Evolutionary conservation across 2,329 filamentous ascomycete species (phyloP).

Genomic region (Cordyceps cateniannulata): DNA sequence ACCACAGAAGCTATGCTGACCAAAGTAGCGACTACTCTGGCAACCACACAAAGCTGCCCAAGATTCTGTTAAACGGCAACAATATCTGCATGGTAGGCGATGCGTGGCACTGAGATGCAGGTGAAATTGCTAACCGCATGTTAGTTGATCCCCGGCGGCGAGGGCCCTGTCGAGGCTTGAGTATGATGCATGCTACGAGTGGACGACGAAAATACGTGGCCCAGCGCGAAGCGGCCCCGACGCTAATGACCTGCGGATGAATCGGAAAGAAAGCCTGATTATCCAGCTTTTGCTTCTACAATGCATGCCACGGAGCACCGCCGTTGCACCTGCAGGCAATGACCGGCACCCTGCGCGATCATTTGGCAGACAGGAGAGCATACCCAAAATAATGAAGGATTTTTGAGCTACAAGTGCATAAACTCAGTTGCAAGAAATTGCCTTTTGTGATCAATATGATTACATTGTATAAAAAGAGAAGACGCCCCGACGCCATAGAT

Average conservation of each 20-base stretch:
- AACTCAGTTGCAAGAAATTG: not conserved
- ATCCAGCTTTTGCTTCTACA: not conserved
- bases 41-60: constrained; percentile 79
- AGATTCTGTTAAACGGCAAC: constrained; percentile 95
- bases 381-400: not conserved
- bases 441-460: constrained; percentile 6
- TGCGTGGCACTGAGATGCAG: not conserved
- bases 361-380: not conserved
- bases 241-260: not conserved
- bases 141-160: constrained; percentile 71
- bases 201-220: constrained; percentile 9
- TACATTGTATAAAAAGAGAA: constrained; percentile 14
- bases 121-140: constrained; percentile 10
- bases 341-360: not conserved
- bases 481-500: constrained; percentile 17
- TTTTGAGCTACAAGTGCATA: not conserved
- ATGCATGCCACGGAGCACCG: not conserved
- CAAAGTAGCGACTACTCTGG: constrained; percentile 78
- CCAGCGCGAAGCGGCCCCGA: not conserved
- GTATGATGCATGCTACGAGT: constrained; percentile 14
- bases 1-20: constrained; percentile 18
- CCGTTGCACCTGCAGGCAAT: not conserved
- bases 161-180: constrained; percentile 51
- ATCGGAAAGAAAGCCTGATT: not conserved
- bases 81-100: constrained; percentile 93